Conservation (phyloP, 305 asterid genomes). For the Fraxinus sp. region DNA sequence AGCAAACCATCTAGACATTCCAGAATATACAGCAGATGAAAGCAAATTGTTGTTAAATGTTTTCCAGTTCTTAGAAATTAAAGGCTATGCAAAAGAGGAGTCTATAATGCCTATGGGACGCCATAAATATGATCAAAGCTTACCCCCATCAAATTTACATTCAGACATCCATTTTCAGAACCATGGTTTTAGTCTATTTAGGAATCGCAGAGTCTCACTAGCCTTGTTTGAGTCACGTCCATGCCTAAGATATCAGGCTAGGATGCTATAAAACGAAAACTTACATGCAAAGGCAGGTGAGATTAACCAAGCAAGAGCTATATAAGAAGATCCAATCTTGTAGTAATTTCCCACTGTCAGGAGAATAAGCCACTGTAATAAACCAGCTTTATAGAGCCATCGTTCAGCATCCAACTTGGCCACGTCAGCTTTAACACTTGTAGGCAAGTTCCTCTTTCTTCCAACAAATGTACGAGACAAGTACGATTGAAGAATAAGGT, state of each 20-base stretch:
- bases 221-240: background rate
- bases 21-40: slow-evolving; percentile 36
- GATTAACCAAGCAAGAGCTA: slow-evolving; percentile 84
- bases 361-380: slow-evolving; percentile 77
- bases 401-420: slow-evolving; percentile 95
- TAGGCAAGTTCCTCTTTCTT: slow-evolving; percentile 51
- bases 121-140: background rate
- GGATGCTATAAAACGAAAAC: slow-evolving; percentile 30
- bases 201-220: background rate
- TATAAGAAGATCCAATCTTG: slow-evolving; percentile 70
- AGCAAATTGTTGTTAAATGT: slow-evolving; percentile 7
- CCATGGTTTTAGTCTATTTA: background rate
- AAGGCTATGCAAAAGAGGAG: background rate
- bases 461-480: slow-evolving; percentile 41
- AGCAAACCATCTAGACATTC: slow-evolving; percentile 79
- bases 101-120: background rate
- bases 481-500: slow-evolving; percentile 47
- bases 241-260: slow-evolving; percentile 2
- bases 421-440: slow-evolving; percentile 41
- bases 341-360: slow-evolving; percentile 69
- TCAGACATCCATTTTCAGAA: background rate
- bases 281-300: slow-evolving; percentile 97
- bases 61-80: background rate
- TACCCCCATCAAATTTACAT: background rate
- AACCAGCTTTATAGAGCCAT: slow-evolving; percentile 86